Conservation (phyloP, 2,329 filamentous ascomycete genomes). For the Raffaelea arxii region DNA sequence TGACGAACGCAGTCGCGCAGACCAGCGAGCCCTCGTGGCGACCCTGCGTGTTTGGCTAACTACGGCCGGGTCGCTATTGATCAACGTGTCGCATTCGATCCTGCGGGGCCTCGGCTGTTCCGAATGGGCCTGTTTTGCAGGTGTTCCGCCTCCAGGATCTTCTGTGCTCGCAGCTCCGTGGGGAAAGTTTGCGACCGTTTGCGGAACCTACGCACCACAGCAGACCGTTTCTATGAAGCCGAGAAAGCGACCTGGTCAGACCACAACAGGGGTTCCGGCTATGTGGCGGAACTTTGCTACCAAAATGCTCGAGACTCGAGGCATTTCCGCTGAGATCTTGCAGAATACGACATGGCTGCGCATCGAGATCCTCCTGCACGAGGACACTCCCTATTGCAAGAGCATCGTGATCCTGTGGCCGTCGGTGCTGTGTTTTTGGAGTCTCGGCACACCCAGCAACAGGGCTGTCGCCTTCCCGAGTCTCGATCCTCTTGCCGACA, state of each 20-base stretch:
- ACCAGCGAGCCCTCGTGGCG: conserved; percentile 27
- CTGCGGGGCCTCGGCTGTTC: conserved; percentile 37
- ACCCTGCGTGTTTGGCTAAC: conserved; percentile 46
- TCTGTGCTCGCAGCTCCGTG: conserved; percentile 46
- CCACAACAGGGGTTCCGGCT: conserved; percentile 3
- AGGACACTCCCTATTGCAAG: conserved; percentile 31
- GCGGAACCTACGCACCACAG: conserved; percentile 18
- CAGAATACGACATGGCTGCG: conserved; percentile 40
- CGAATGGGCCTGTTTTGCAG: conserved; percentile 31
- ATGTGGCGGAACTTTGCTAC: conserved; percentile 31
- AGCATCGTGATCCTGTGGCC: conserved; percentile 44
- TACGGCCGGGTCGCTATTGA: conserved; percentile 42
- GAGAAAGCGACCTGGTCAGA: conserved; percentile 1
- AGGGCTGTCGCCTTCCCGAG: conserved; percentile 5
- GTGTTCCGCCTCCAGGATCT: conserved; percentile 29
- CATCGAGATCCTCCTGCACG: conserved; percentile 26
- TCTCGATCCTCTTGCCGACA: conserved; percentile 9
- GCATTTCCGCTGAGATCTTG: conserved; percentile 33
- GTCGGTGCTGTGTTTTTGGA: conserved; percentile 41
- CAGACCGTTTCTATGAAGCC: not conserved
- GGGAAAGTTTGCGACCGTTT: conserved; percentile 36
- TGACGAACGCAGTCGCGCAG: conserved; percentile 13
- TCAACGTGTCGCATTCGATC: conserved; percentile 37
- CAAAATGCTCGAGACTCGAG: conserved; percentile 39
- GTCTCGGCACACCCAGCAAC: conserved; percentile 13